Base-by-base conservation (phyloP, 345 rosid genomes). In the Brassica juncea region DNA sequence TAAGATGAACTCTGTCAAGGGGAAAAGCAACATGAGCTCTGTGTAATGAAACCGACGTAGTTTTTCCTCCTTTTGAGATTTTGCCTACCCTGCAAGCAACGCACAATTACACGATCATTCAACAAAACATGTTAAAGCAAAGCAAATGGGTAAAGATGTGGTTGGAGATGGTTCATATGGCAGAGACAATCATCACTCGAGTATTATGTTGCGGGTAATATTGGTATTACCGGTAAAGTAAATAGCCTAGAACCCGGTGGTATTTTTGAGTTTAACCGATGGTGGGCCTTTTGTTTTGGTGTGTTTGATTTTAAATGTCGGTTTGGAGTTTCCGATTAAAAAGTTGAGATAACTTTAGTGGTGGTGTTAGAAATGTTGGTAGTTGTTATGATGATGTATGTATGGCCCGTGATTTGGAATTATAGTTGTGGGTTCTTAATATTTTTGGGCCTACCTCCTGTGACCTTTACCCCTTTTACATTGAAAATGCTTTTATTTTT, bases 1-100 rank as follows among this genome's bases (percentile, higher is more conserved):
- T 81, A 91, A 89, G 81, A 86, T 88, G 0, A 93, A 93, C 57
- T 89, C 97, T n/a, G 44, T 83, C 10, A 81, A 82, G 16, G 91
- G 89, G 81, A 87, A 85, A 79, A 73, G 72, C 55, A 78, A 70
- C 1, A n/a, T 67, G 81, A 84, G 86, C 80, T 75, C 15, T 5
- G 37, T 61, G 6, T 71, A 70, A 34, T 11, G 2, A 10, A 73
- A 35, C 67, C 49, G 60, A 7, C 66, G n/a, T 72, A 15, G 72
- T 25, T 21, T 42, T 27, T n/a, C 8, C 31, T 23, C 31, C n/a
- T 11, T 27, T 60, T 27, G 4, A 54, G 60, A 54, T 19, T 54
- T 54, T 28, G 14, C 71, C 15, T 21, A 35, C 12, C 11, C 52
- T 35, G 70, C 37, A 15, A 54, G 65, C 71, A 39, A 52, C 57